Base-by-base conservation (phyloP, 352 stramenopile genomes). In the Pelagophyceae sp. region DNA sequence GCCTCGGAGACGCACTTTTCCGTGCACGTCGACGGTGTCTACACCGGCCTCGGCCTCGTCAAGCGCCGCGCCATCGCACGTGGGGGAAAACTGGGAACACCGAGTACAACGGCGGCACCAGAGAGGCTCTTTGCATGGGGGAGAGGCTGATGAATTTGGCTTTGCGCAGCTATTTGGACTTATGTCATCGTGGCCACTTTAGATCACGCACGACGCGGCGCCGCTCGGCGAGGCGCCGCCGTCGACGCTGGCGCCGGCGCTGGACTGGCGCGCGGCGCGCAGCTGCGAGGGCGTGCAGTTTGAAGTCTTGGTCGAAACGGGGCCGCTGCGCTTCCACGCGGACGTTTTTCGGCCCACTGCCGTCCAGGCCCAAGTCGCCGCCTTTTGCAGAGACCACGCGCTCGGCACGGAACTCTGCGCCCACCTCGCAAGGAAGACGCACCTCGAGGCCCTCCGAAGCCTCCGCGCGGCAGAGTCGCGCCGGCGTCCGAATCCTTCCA, bases 1-100 rank as follows among this genome's bases (percentile, higher is more conserved):
- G 58, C 23, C 17, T 6, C 6, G 23, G 45, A 72, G n/a, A 80
- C 76, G 76, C 61, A 72, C 50, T 72, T 77, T 37, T 45, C 29
- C 5, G 25, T 70, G 32, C 0, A 32, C 35, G 67, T 77, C 50
- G 69, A 58, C 40, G 70, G 69, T 0, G n/a, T 32, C 54, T 37
- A 51, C 19, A 40, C 17, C 27, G 76, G 76, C 20, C 76, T 77
- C 29, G 75, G 75, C 35, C 6, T 25, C 33, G 6, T 3, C 63
- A 2, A 6, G 58, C 58, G 23, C 58, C 58, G 29, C 5, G 5
- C 6, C 29, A n/a, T 65, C 32, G 17, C 2, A n/a, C 17, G 58
- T 65, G 5, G 17, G 6, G 11, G 63, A 72, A n/a, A n/a, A n/a
- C n/a, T n/a, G n/a, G n/a, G n/a, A n/a, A n/a, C n/a, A n/a, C n/a